These are phyloP conservation scores for Backusella morwellensis DNA, from an alignment of 192 early-diverging fungal species.

Conservation along the genomic window DNA sequence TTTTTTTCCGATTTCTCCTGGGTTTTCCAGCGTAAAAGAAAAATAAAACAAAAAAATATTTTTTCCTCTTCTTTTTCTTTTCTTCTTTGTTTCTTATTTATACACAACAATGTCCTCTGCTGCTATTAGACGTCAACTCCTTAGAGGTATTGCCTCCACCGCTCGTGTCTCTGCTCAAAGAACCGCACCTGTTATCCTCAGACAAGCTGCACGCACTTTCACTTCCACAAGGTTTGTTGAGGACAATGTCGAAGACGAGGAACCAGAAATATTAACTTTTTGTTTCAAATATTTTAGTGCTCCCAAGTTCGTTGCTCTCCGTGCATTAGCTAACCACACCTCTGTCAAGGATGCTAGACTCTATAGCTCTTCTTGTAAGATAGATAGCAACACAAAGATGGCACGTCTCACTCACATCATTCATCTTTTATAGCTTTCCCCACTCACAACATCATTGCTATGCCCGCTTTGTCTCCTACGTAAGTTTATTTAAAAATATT, in stretches of 20 bases:
- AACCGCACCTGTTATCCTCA: slow-evolving; percentile 29
- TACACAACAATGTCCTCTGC: slow-evolving; percentile 22
- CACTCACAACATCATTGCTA: slow-evolving; percentile 80
- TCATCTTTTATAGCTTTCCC: slow-evolving; percentile 55
- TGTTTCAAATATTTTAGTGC: not conserved
- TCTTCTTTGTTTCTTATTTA: slow-evolving; percentile 12
- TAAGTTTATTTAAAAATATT: slow-evolving; percentile 7
- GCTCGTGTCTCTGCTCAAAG: slow-evolving; percentile 27
- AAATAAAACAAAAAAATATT: not conserved
- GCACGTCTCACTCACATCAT: not conserved
- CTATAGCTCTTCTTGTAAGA: slow-evolving; percentile 56
- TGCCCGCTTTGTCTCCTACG: slow-evolving; percentile 99
- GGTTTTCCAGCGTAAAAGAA: slow-evolving; percentile 21
- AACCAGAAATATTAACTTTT: not conserved
- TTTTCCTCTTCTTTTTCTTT: not conserved
- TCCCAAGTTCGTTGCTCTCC: slow-evolving; percentile 42
- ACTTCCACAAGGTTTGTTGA: slow-evolving; percentile 29
- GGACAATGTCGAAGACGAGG: not conserved
- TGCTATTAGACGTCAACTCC: slow-evolving; percentile 33
- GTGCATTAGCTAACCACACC: slow-evolving; percentile 34
- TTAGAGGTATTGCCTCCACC: slow-evolving; percentile 23
- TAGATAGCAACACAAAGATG: slow-evolving; percentile 9
- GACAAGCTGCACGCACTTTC: slow-evolving; percentile 40
- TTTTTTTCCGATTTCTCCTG: slow-evolving; percentile 17
- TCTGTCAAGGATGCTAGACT: slow-evolving; percentile 42